These are phyloP conservation scores for Paraphaeosphaeria sporulosa DNA, from an alignment of 2,329 filamentous ascomycete genomes.

Conservation along the genomic window DNA sequence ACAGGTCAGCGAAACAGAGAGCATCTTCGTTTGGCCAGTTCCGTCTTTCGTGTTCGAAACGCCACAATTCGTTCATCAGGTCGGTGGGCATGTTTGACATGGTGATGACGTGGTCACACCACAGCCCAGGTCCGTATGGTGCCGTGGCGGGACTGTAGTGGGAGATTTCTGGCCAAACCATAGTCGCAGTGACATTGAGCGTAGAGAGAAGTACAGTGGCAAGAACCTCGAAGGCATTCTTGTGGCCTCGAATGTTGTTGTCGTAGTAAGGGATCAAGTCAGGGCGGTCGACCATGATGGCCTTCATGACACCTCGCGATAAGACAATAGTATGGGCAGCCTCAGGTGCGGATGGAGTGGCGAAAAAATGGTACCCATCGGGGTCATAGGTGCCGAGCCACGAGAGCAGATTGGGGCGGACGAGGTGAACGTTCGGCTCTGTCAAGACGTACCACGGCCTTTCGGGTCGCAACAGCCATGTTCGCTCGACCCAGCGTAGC, in stretches of 20 bases:
- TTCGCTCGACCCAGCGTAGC: conserved; percentile 45
- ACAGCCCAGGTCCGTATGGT: conserved; percentile 56
- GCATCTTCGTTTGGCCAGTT: conserved; percentile 26
- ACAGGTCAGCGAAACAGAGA: conserved; percentile 38
- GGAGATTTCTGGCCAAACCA: conserved; percentile 54
- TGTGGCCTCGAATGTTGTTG: conserved; percentile 55
- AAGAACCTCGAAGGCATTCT: conserved; percentile 61
- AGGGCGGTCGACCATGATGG: conserved; percentile 50
- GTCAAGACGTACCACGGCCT: conserved; percentile 68
- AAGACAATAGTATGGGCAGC: conserved; percentile 61
- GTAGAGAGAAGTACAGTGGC: conserved; percentile 55
- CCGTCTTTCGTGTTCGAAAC: conserved; percentile 52
- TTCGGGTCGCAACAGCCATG: conserved; percentile 50
- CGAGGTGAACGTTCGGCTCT: conserved; percentile 65
- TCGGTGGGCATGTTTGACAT: conserved; percentile 56
- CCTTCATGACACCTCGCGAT: conserved; percentile 59
- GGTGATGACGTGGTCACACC: conserved; percentile 43
- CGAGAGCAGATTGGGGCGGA: conserved; percentile 60
- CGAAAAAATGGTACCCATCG: conserved; percentile 59
- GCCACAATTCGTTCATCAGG: conserved; percentile 54
- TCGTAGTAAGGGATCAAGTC: conserved; percentile 54
- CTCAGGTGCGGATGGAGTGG: conserved; percentile 47
- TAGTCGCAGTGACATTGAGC: conserved; percentile 54
- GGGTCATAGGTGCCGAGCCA: conserved; percentile 62
- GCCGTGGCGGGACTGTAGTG: conserved; percentile 40